Base-by-base conservation (phyloP, 352 stramenopile species). In the Poterioochromonas sp. region DNA sequence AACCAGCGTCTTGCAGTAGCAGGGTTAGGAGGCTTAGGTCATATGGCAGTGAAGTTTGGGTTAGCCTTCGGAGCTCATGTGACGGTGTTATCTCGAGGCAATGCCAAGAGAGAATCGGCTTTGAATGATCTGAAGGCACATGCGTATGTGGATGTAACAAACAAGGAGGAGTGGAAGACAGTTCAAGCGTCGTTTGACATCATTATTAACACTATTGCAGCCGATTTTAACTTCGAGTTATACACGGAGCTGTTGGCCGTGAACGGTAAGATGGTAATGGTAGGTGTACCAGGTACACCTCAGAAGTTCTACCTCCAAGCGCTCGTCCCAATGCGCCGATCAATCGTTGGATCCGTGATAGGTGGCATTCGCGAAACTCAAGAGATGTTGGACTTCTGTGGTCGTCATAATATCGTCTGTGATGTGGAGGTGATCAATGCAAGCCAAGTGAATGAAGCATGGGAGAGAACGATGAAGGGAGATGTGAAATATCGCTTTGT, bases 321-420 rank as follows among this genome's bases (percentile, higher is more conserved):
- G 0, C 68, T 94, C 39, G 76, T 93, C 0, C 68, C 79, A 32
- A 78, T 79, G 22, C 83, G 82, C 43, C 73, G 80, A 44, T 85
- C 82, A 12, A 81, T 93, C 74, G 81, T 83, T 26, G 90, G 89
- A 68, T 88, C 79, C 65, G 60, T 85, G 35, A 91, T 95, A 74
- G 89, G 88, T 47, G 87, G 89, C 76, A 89, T 92, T 40, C 77
- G 83, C 18, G 87, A 92, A 73, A 91, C 90, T 32, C 87, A 92
- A 65, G 86, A 93, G 47, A 91, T 92, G 87, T 79, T 94, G n/a
- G 83, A 91, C 53, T 85, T 94, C 49, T 92, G 88, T 71, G 85
- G 43, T 32, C 12, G 43, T 12, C n/a, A 82, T 20, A 80, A 80
- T 35, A 82, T 82, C 47, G 15, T 26, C 11, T 47, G 43, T 12